Conservation (phyloP, 1,284 basidiomycete genomes). For the Psilocybe mexicana region DNA sequence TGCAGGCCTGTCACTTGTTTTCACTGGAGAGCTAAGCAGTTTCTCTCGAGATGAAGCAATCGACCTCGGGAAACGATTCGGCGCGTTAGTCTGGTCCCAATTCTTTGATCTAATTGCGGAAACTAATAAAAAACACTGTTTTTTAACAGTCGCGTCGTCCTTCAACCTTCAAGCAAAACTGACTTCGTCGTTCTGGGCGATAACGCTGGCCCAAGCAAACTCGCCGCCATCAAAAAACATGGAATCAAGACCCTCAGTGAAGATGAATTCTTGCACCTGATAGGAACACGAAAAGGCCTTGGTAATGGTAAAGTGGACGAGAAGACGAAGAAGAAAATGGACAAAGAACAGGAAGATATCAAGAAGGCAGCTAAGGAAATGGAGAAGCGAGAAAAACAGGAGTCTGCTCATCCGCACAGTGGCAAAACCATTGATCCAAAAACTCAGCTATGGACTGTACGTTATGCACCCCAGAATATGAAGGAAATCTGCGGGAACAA, state of each 20-base stretch:
- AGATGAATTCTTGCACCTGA: constrained; percentile 86
- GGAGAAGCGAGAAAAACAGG: constrained; percentile 66
- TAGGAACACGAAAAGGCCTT: constrained; percentile 60
- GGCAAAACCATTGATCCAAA: constrained; percentile 42
- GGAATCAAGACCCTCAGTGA: constrained; percentile 78
- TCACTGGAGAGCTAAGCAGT: constrained; percentile 90
- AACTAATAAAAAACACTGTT: constrained; percentile 1
- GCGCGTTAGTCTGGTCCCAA: constrained; percentile 61
- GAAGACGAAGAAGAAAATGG: constrained; percentile 80
- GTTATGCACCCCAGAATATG: constrained; percentile 86
- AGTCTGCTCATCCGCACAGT: constrained; percentile 19
- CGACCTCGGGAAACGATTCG: constrained; percentile 91
- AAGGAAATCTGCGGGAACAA: constrained; percentile 98
- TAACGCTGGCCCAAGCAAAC: constrained; percentile 86
- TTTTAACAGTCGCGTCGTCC: constrained; percentile 73
- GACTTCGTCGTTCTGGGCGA: constrained; percentile 89
- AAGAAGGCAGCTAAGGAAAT: constrained; percentile 75
- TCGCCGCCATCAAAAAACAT: constrained; percentile 84
- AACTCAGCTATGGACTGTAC: constrained; percentile 90
- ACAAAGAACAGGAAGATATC: constrained; percentile 80
- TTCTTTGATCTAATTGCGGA: not conserved
- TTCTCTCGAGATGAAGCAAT: constrained; percentile 87
- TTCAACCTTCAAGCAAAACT: constrained; percentile 89
- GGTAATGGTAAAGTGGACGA: constrained; percentile 62
- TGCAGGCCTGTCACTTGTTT: constrained; percentile 89